phyloP scores from a whole-genome alignment of 2,329 filamentous ascomycete species.

The Anthostomella pinea region DNA sequence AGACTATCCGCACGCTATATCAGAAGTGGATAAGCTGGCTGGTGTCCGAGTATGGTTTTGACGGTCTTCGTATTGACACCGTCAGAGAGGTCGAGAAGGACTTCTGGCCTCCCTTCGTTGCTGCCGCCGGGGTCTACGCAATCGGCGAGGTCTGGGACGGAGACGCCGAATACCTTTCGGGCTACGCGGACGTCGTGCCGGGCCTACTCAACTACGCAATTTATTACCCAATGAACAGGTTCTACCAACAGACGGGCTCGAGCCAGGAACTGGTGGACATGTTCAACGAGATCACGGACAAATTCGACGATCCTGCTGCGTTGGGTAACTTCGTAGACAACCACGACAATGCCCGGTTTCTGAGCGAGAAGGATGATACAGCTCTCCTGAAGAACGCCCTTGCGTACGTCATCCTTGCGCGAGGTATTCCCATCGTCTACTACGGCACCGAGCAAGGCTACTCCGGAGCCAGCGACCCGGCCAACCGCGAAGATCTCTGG shows the following conservation, averaged over 20 bases:
- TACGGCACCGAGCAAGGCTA: constrained; percentile 64
- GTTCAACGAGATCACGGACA: constrained; percentile 36
- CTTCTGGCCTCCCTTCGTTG: constrained; percentile 55
- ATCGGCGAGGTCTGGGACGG: constrained; percentile 61
- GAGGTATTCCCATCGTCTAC: constrained; percentile 64
- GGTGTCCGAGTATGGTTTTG: constrained; percentile 59
- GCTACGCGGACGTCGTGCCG: constrained; percentile 53
- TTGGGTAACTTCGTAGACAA: constrained; percentile 57
- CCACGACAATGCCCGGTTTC: constrained; percentile 56
- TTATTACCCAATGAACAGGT: constrained; percentile 32
- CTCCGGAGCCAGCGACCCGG: constrained; percentile 43
- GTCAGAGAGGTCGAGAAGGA: constrained; percentile 59
- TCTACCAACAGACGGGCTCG: constrained; percentile 37
- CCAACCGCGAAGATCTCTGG: constrained; percentile 60
- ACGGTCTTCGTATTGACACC: constrained; percentile 59
- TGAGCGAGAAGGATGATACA: constrained; percentile 49
- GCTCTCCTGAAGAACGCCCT: constrained; percentile 59
- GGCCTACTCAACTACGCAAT: constrained; percentile 60
- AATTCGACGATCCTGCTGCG: constrained; percentile 43
- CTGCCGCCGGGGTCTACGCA: constrained; percentile 55
- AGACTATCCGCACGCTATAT: constrained; percentile 47
- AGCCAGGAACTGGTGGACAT: constrained; percentile 40
- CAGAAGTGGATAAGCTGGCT: constrained; percentile 58
- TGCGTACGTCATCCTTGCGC: constrained; percentile 57
- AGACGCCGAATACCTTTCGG: constrained; percentile 47